Evolutionary conservation across 768 basidiomycete genomes (phyloP), one percentile per base, ranked within the genome.

Genomic region (Hygrocybe punicea): DNA sequence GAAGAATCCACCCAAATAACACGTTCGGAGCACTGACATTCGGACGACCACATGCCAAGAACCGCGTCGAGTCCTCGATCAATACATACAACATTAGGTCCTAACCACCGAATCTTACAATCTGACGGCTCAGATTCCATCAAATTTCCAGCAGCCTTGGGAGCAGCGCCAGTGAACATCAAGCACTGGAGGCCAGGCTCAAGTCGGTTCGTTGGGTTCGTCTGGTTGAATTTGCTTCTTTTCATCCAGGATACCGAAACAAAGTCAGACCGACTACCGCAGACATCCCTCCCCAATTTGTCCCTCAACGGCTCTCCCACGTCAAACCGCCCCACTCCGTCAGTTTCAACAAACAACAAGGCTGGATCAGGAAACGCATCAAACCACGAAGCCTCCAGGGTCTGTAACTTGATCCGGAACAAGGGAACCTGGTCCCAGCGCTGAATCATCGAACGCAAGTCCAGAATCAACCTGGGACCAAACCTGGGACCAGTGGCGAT

Each of bases 1-100:
- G 39, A 29, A 17, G 44, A 21, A 44, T 34, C 11, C 24, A 48
- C 36, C 51, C 16, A 10, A 62, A 52, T 40, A 37, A 58, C 25
- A 62, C 63, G 46, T 24, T 59, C 57, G 70, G 17, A 51, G 34
- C 34, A 8, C 19, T 35, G 23, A 19, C 13, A n/a, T 42, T n/a
- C 37, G 52, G 33, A 16, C 51, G 7, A 39, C 51, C 7, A 57
- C 56, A 37, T 69, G 64, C 68, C 71, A 11, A 67, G 62, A 67
- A 78, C 61, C 57, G 69, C 60, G 47, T 87, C 88, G 1, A 90
- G 87, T 63, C 85, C 88, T 29, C 81, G 79, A 56, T 83, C 84
- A 34, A 71, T 76, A 17, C 61, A 69, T 3, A 83, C 82, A 1
- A 84, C 86, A 14, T 56, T 81, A 9, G 85, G 78, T 17, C 87